phyloP scores from a whole-genome alignment of 768 basidiomycete genomes.

The Tricholoma matsutake region DNA sequence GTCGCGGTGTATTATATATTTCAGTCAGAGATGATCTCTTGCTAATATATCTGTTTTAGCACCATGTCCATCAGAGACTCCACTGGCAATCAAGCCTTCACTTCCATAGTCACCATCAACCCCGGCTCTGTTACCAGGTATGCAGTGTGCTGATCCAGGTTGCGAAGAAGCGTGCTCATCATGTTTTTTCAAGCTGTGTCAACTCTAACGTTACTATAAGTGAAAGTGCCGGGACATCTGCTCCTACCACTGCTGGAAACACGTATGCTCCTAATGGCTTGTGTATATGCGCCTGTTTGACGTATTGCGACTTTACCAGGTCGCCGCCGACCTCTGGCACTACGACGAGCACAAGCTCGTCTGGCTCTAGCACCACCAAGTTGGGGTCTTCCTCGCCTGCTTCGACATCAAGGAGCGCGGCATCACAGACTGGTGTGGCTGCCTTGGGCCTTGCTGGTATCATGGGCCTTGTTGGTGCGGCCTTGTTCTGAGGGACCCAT shows the following conservation, averaged over 20 bases:
- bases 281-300: neutral
- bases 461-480: slow-evolving; percentile 50
- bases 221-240: slow-evolving; percentile 6
- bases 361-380: slow-evolving; percentile 8
- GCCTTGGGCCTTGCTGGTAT: slow-evolving; percentile 45
- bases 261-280: slow-evolving; percentile 7
- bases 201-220: slow-evolving; percentile 11
- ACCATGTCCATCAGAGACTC: slow-evolving; percentile 55
- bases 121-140: slow-evolving; percentile 35
- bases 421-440: slow-evolving; percentile 25
- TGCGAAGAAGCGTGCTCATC: neutral
- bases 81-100: slow-evolving; percentile 51
- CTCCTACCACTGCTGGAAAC: slow-evolving; percentile 13
- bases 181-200: slow-evolving; percentile 14
- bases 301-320: neutral
- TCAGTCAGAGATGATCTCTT: neutral
- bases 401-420: slow-evolving; percentile 23
- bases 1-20: neutral
- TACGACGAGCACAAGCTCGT: slow-evolving; percentile 7
- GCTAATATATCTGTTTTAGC: slow-evolving; percentile 29
- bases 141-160: neutral
- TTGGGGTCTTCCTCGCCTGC: slow-evolving; percentile 13
- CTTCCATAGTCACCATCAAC: slow-evolving; percentile 46
- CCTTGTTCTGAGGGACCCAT: slow-evolving; percentile 35
- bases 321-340: neutral